Evolutionary conservation across 495 filamentous ascomycete species (phyloP), one percentile per base, ranked within the genome.

Genomic region (Talaromyces ruber): DNA sequence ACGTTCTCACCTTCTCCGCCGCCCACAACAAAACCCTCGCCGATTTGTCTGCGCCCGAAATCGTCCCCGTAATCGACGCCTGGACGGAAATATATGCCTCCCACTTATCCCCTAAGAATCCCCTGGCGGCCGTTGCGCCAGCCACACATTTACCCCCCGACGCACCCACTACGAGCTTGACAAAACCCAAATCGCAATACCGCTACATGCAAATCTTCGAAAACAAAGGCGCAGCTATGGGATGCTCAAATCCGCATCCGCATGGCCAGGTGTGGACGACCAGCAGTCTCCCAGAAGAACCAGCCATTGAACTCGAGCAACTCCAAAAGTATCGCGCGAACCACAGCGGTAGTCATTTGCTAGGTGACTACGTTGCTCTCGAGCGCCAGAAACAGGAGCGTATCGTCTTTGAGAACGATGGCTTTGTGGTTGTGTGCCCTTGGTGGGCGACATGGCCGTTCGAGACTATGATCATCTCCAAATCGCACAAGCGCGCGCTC

Each of bases 361-460:
- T 98, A 24, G 86, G 82, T 34, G 94, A 97, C 76, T 98, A 98
- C 67, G 91, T 87, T 8, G 82, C 83, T 64, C 78, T 97, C 3
- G 94, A 98, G 76, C 78, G 86, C 61, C 79, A 84, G 64, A 94
- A 96, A 74, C 69, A 84, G 62, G 92, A 97, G 71, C 83, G 94
- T 9, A 81, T 96, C 16, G 91, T 98, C 2, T 93, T 89, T 65
- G 86, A 91, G 69, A 98, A 98, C 70, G 82, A 76, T 14, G 80
- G 76, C 0, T 98, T 97, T 73, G 70, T 96, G 24, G 88, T 91
- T 0, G 81, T 97, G 22, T 95, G 91, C 68, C 94, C 94, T 1
- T 98, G 93, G 92, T 98, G 94, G 94, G 94, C 89, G 0, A 81
- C 88, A 18, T 98, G 94, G 94, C 94, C 94, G 1, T 98, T 97